Percentiles rank a stretch among this genome's conserved stretches.
phyloP scores from a whole-genome alignment of 73 alveolate species.

The Uronychia setigera region DNA sequence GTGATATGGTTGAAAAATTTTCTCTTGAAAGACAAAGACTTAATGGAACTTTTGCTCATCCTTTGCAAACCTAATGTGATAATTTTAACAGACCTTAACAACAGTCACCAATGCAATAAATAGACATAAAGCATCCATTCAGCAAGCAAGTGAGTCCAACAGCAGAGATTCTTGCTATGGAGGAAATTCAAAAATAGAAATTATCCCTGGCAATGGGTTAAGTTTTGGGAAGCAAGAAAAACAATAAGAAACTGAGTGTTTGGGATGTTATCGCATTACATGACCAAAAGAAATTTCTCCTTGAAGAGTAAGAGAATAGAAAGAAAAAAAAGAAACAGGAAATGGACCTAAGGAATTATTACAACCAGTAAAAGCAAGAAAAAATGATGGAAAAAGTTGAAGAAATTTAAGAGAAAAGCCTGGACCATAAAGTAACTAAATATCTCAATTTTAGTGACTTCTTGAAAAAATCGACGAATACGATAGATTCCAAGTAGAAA shows the following conservation, averaged over 20 bases:
- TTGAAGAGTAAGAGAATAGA: not conserved
- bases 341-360: not conserved
- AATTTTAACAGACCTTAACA: too few species aligned
- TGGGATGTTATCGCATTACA: slow-evolving; percentile 3
- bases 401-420: not conserved
- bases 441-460: not conserved
- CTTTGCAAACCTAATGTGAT: too few species aligned
- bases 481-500: not conserved
- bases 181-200: not conserved
- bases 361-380: not conserved
- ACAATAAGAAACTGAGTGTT: not conserved
- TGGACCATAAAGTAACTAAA: not conserved
- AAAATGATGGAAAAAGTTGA: too few species aligned
- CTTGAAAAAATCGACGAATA: not conserved
- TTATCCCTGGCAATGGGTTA: not conserved
- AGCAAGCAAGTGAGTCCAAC: too few species aligned
- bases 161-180: not conserved
- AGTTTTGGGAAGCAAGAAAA: not conserved
- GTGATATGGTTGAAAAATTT: too few species aligned
- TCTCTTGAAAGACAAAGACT: too few species aligned
- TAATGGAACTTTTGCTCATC: too few species aligned
- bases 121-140: too few species aligned
- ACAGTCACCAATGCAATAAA: too few species aligned
- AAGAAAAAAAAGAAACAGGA: not conserved
- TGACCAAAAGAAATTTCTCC: not conserved